A percentile compares a stretch with the other conserved stretches of the same genome.
phyloP scores from a whole-genome alignment of 2,329 filamentous ascomycete species.

The Colletotrichum tropicicola region DNA sequence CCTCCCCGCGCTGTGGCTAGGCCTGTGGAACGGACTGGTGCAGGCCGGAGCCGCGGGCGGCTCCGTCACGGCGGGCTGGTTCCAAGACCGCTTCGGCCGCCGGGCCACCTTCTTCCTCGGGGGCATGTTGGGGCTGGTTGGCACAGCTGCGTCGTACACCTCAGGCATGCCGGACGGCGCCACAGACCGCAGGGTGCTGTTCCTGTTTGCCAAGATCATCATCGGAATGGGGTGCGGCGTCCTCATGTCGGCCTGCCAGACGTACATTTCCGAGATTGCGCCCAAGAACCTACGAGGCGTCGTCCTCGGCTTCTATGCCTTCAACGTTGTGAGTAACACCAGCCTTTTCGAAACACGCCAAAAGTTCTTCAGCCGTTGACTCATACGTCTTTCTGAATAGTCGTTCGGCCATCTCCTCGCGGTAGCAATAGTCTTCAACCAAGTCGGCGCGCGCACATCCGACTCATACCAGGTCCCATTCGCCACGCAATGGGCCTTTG shows the following conservation, averaged over 20 bases:
- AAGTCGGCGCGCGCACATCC: background rate
- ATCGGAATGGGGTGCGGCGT: conserved; percentile 9
- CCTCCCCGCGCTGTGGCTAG: conserved; percentile 8
- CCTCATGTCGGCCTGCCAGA: conserved; percentile 9
- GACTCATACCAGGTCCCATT: conserved; percentile 1
- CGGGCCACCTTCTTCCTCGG: conserved; percentile 7
- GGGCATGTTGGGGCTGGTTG: background rate
- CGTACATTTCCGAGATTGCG: conserved; percentile 10
- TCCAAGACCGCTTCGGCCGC: conserved; percentile 2
- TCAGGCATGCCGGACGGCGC: background rate
- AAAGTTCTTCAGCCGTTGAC: no score
- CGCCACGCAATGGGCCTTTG: conserved; percentile 14
- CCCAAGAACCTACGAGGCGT: conserved; percentile 11
- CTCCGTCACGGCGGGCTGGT: background rate
- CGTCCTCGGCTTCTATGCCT: background rate
- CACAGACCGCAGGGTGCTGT: background rate
- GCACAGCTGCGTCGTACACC: background rate
- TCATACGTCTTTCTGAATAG: background rate
- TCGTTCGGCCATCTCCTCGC: conserved; percentile 2
- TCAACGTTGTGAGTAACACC: conserved; percentile 1
- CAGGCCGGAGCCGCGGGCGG: background rate
- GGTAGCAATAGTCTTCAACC: background rate
- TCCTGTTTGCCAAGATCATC: conserved; percentile 10
- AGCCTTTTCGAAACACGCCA: no score
- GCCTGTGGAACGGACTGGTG: conserved; percentile 5